These are phyloP conservation scores for Pholiota molesta DNA, from an alignment of 768 basidiomycete genomes.

Conservation along the genomic window DNA sequence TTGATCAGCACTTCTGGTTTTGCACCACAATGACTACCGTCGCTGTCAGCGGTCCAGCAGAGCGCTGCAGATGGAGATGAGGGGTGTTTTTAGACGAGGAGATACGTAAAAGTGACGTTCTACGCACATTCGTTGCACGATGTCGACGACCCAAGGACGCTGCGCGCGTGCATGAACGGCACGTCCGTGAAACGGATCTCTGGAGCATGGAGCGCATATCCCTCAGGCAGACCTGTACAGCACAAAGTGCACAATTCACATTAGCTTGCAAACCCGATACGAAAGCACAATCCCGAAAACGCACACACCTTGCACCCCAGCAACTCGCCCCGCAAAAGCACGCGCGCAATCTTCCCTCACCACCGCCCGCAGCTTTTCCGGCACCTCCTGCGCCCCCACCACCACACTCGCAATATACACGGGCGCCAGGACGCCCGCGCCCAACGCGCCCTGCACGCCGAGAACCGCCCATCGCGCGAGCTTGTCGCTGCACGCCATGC, in stretches of 20 bases:
- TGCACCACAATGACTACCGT: conserved; percentile 17
- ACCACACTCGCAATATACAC: conserved; percentile 69
- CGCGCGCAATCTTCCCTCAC: conserved; percentile 67
- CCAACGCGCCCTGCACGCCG: conserved; percentile 86
- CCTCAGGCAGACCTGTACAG: conserved; percentile 45
- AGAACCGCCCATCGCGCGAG: conserved; percentile 85
- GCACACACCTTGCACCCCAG: conserved; percentile 26
- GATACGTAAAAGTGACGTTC: too few relatives aligned
- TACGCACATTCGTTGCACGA: conserved; percentile 77
- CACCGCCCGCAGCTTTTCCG: conserved; percentile 33
- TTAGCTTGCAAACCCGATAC: not conserved
- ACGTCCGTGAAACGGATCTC: conserved; percentile 58
- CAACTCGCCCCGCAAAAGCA: conserved; percentile 63
- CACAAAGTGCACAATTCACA: not conserved
- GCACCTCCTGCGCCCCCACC: conserved; percentile 65
- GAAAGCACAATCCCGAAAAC: not conserved
- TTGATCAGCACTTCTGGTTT: conserved; percentile 72
- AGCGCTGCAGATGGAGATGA: conserved; percentile 49
- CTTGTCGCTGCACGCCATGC: conserved; percentile 96
- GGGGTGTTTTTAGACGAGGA: conserved; percentile 7
- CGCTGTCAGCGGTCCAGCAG: conserved; percentile 64
- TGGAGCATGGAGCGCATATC: conserved; percentile 55
- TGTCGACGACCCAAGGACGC: conserved; percentile 34
- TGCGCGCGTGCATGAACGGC: conserved; percentile 62
- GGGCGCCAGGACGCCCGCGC: conserved; percentile 54